phyloP scores from a whole-genome alignment of 371 early-diverging fungal genomes.

The Saksenaea vasiformis region DNA sequence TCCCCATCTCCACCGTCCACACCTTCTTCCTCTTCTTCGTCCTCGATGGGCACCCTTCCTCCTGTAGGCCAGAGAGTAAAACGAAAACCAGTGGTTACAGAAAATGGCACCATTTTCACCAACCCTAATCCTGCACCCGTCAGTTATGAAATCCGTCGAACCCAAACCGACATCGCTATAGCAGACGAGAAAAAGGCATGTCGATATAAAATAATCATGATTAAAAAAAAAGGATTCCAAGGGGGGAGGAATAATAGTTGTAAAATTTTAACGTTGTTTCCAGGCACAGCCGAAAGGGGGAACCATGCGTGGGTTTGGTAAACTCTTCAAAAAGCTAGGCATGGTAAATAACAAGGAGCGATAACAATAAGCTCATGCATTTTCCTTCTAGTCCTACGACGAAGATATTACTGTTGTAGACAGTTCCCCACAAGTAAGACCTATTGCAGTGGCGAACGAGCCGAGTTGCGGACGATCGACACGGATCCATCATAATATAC shows the following conservation, averaged over 20 bases:
- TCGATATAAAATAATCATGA: constrained; percentile 6
- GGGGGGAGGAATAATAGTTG: no score
- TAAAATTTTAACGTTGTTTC: not conserved
- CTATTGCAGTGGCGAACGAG: constrained; percentile 8
- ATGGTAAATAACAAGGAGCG: constrained; percentile 9
- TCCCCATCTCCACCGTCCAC: not conserved
- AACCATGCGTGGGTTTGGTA: constrained; percentile 20
- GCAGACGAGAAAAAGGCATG: not conserved
- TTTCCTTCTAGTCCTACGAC: constrained; percentile 14
- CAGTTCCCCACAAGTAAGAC: constrained; percentile 18
- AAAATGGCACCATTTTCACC: constrained; percentile 1
- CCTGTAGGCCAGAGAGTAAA: constrained; percentile 12
- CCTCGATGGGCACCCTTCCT: constrained; percentile 5
- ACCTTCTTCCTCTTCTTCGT: not conserved
- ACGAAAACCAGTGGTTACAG: constrained; percentile 11
- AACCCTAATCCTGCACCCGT: not conserved
- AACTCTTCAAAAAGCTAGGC: constrained; percentile 24
- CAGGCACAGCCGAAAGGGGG: constrained; percentile 16
- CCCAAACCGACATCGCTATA: not conserved
- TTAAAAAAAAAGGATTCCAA: constrained; percentile 1
- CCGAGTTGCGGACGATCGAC: constrained; percentile 15
- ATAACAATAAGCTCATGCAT: not conserved
- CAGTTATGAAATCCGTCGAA: not conserved
- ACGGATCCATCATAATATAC: constrained; percentile 23
- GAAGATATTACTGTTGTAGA: constrained; percentile 19